Conservation (phyloP, 495 filamentous ascomycete genomes). For the Talaromyces adpressus region DNA sequence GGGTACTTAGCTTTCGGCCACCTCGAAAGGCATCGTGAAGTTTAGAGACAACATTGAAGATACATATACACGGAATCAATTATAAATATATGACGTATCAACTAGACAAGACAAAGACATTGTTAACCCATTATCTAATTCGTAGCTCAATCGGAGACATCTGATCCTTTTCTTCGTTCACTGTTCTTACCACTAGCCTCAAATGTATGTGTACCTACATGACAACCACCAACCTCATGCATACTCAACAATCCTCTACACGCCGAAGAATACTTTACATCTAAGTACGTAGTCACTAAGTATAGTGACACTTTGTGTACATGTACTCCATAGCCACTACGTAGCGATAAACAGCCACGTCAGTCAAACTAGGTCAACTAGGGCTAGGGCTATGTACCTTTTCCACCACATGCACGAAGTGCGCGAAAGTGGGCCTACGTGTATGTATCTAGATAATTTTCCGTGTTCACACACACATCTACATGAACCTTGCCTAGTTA, state of each 20-base stretch:
- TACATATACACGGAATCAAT: neutral
- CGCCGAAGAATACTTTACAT: neutral
- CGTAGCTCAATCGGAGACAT: too few relatives aligned
- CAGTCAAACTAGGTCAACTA: neutral
- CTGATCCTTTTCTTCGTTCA: too few relatives aligned
- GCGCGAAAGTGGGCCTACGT: too few relatives aligned
- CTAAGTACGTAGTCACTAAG: too few relatives aligned
- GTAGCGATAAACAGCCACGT: neutral
- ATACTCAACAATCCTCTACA: neutral
- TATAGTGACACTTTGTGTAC: neutral
- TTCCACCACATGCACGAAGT: neutral
- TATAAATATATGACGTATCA: neutral
- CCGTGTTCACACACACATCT: too few relatives aligned
- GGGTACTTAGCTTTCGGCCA: neutral
- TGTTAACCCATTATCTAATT: neutral
- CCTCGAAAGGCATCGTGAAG: neutral
- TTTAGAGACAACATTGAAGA: neutral
- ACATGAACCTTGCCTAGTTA: too few relatives aligned
- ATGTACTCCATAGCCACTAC: neutral
- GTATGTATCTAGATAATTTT: too few relatives aligned
- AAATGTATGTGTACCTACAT: neutral
- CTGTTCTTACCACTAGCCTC: too few relatives aligned
- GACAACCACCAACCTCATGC: too few relatives aligned
- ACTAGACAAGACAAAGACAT: neutral
- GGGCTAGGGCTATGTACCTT: neutral